Conservation (phyloP, 164 flowering plant species). For the Vitis riparia region DNA sequence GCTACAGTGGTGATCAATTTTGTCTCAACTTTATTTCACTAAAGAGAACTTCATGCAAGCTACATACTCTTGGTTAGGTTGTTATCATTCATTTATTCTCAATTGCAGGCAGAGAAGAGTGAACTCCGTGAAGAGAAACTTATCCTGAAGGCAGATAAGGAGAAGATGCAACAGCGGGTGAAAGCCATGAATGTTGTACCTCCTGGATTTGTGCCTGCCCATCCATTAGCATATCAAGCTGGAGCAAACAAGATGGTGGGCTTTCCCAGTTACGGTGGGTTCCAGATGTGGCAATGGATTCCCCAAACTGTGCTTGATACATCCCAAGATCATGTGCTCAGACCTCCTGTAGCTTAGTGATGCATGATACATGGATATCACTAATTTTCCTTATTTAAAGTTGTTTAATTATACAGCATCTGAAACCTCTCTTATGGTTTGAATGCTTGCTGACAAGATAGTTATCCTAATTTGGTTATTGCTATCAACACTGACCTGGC, state of each 20-base stretch:
- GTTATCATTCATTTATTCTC: neutral
- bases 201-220: slow-evolving; percentile 51
- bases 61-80: too few relatives aligned
- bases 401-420: too few relatives aligned
- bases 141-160: slow-evolving; percentile 60
- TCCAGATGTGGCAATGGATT: slow-evolving; percentile 80
- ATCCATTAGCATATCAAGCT: slow-evolving; percentile 52
- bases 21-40: too few relatives aligned
- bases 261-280: slow-evolving; percentile 59
- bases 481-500: too few relatives aligned
- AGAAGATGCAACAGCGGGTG: slow-evolving; percentile 64
- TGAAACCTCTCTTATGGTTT: too few relatives aligned
- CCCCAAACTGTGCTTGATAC: slow-evolving; percentile 61
- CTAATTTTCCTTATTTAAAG: too few relatives aligned
- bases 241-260: slow-evolving; percentile 61
- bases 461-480: too few relatives aligned
- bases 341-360: slow-evolving; percentile 80
- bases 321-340: slow-evolving; percentile 69
- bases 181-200: slow-evolving; percentile 43
- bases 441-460: too few relatives aligned
- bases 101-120: slow-evolving; percentile 62
- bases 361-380: too few relatives aligned
- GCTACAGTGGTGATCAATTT: too few relatives aligned
- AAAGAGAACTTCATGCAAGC: too few relatives aligned
- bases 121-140: slow-evolving; percentile 72